These are phyloP conservation scores for Aspergillus campestris DNA, from an alignment of 495 filamentous ascomycete species.

Conservation along the genomic window DNA sequence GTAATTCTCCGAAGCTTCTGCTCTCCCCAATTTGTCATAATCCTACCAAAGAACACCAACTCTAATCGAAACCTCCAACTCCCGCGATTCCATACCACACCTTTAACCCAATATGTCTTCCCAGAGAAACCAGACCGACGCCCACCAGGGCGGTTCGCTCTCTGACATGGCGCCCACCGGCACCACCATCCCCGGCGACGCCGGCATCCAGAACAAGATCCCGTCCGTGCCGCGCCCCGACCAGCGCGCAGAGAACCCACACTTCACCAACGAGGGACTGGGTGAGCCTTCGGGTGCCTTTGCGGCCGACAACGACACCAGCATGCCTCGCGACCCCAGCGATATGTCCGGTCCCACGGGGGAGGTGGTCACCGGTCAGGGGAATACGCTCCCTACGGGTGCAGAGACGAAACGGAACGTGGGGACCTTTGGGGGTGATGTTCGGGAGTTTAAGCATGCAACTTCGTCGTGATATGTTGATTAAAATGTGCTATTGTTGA, in stretches of 20 bases:
- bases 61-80: too few relatives aligned
- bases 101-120: too few relatives aligned
- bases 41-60: too few relatives aligned
- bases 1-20: too few relatives aligned
- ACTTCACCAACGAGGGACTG: slow-evolving; percentile 23
- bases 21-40: too few relatives aligned
- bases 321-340: slow-evolving; percentile 40
- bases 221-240: slow-evolving; percentile 49
- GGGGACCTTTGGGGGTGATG: too few relatives aligned
- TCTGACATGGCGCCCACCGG: slow-evolving; percentile 46
- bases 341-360: slow-evolving; percentile 35
- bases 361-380: slow-evolving; percentile 45
- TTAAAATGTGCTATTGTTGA: neutral
- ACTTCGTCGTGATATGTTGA: too few relatives aligned
- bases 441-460: too few relatives aligned
- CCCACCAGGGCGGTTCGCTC: slow-evolving; percentile 27
- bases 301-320: slow-evolving; percentile 45
- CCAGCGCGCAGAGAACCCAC: slow-evolving; percentile 28
- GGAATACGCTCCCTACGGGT: slow-evolving; percentile 34
- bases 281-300: slow-evolving; percentile 26
- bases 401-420: slow-evolving; percentile 37
- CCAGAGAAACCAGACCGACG: slow-evolving; percentile 1
- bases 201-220: slow-evolving; percentile 42
- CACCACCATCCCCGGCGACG: slow-evolving; percentile 46
- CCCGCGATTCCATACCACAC: too few relatives aligned